A percentile compares a stretch with the other conserved stretches of the same genome.
Conservation (phyloP, 1,284 basidiomycete genomes). For the Cutaneotrichosporon curvatum region DNA sequence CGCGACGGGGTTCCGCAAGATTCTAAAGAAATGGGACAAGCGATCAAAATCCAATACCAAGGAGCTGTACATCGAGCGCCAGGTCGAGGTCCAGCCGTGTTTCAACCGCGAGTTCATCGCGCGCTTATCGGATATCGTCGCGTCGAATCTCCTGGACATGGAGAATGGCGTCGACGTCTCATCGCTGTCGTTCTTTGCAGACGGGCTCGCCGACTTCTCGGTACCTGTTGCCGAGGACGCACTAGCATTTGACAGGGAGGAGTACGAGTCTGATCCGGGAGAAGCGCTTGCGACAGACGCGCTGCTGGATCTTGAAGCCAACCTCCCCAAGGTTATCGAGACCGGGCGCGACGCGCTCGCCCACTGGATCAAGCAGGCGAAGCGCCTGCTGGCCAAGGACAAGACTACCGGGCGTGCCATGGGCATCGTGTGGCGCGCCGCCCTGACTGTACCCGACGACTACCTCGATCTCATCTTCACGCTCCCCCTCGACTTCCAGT, state of each 20-base stretch:
- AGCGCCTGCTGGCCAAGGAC: slow-evolving; percentile 40
- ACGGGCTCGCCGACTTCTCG: slow-evolving; percentile 32
- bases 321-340: slow-evolving; percentile 67
- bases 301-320: slow-evolving; percentile 79
- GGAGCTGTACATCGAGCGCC: slow-evolving; percentile 90
- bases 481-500: slow-evolving; percentile 78
- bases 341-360: slow-evolving; percentile 54
- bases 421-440: slow-evolving; percentile 83
- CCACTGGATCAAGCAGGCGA: slow-evolving; percentile 60
- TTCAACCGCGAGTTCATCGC: slow-evolving; percentile 98
- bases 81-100: slow-evolving; percentile 96
- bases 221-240: slow-evolving; percentile 43
- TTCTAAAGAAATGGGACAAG: slow-evolving; percentile 99
- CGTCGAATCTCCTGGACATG: slow-evolving; percentile 84
- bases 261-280: slow-evolving; percentile 45
- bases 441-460: slow-evolving; percentile 67
- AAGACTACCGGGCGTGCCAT: slow-evolving; percentile 50
- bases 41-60: slow-evolving; percentile 88
- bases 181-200: slow-evolving; percentile 51
- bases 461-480: slow-evolving; percentile 70
- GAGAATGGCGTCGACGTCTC: slow-evolving; percentile 69
- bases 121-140: slow-evolving; percentile 89
- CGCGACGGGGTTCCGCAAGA: slow-evolving; percentile 94
- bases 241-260: slow-evolving; percentile 61
- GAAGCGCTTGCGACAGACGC: slow-evolving; percentile 55